These are phyloP conservation scores for Monosporascus sp. DNA, from an alignment of 2,329 filamentous ascomycete species.

Conservation along the genomic window DNA sequence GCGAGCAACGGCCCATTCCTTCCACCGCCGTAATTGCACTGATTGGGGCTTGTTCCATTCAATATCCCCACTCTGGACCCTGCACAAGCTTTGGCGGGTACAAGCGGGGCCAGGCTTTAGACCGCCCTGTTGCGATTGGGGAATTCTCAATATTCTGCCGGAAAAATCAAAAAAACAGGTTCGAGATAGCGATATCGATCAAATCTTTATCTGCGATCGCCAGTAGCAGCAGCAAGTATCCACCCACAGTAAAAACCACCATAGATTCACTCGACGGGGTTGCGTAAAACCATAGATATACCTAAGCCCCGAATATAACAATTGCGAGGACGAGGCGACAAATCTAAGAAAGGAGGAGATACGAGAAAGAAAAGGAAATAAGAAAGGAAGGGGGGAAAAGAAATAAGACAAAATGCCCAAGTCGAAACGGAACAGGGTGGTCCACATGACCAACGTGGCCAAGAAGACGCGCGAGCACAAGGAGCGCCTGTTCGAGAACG, in stretches of 20 bases:
- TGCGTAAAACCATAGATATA: no score
- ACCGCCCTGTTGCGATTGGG: background rate
- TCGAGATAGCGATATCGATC: background rate
- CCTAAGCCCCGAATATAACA: no score
- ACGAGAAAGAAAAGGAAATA: background rate
- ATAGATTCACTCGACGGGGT: background rate
- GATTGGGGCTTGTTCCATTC: background rate
- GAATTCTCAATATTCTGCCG: background rate
- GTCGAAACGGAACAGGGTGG: conserved; percentile 85
- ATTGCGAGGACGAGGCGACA: no score
- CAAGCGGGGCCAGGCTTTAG: no score
- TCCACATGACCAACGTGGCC: conserved; percentile 83
- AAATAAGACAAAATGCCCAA: conserved; percentile 68
- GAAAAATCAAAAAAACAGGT: conserved; percentile 8
- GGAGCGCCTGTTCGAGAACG: conserved; percentile 79
- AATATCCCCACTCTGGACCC: background rate
- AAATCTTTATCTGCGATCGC: background rate
- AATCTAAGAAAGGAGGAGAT: background rate
- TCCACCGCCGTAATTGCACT: background rate
- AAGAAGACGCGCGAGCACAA: conserved; percentile 95
- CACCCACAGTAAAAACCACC: background rate
- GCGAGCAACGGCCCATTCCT: background rate
- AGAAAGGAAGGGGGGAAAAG: background rate
- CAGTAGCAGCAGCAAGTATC: background rate
- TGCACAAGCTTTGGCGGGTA: background rate